Conservation (phyloP, 768 basidiomycete species). For the Naganishia vaughanmartiniae region DNA sequence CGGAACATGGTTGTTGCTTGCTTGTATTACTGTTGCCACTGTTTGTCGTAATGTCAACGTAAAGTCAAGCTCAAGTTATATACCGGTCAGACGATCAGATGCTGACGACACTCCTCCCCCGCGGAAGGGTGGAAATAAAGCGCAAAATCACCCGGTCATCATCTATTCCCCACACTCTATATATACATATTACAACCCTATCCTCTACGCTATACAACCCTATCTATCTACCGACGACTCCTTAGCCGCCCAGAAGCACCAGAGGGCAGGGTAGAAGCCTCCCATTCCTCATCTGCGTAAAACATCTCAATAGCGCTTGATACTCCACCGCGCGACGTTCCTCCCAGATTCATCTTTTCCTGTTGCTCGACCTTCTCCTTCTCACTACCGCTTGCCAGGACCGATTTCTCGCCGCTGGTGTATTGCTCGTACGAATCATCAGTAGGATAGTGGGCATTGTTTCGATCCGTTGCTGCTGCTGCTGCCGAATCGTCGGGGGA, state of each 20-base stretch:
- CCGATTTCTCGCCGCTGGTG: not conserved
- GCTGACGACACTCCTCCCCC: too few species aligned
- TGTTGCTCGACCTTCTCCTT: conserved; percentile 1
- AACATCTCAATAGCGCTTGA: conserved; percentile 12
- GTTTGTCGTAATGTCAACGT: too few species aligned
- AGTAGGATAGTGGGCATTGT: not conserved
- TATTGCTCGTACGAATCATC: not conserved
- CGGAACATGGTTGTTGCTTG: not conserved
- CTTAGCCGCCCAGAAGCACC: too few species aligned
- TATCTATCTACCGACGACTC: too few species aligned
- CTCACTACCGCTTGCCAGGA: not conserved
- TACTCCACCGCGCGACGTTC: not conserved
- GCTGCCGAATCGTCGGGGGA: too few species aligned
- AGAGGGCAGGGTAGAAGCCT: not conserved
- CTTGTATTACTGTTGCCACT: not conserved
- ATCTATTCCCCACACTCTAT: too few species aligned
- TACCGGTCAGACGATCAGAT: too few species aligned
- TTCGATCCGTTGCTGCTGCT: not conserved
- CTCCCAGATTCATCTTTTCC: not conserved
- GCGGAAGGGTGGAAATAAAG: too few species aligned
- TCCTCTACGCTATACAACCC: too few species aligned
- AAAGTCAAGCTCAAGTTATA: too few species aligned
- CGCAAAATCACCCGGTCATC: too few species aligned
- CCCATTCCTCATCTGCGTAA: conserved; percentile 30
- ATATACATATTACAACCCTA: too few species aligned